Base-by-base conservation (phyloP, 495 filamentous ascomycete genomes). In the Penicillium samsonianum region DNA sequence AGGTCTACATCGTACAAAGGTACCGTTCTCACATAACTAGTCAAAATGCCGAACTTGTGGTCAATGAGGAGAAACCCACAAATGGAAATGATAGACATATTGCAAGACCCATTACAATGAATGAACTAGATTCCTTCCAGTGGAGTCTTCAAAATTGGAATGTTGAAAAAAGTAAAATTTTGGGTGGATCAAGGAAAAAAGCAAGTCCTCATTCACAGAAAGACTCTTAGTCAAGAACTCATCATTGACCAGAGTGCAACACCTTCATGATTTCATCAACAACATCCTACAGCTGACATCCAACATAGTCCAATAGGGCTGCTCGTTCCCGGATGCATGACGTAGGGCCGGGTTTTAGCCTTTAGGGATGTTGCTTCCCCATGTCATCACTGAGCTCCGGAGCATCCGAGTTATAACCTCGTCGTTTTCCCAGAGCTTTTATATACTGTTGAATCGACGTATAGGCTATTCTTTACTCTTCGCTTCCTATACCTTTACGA, bases 371-470 rank as follows among this genome's bases (percentile, higher is more conserved):
- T 35, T 50, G 28, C 57, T 50, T 51, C 57, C 61, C 47, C 55
- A 67, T 65, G 68, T 71, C 71, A 73, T 73, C 66, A 62, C 48
- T 46, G 56, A 53, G 40, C 60, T 68, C 68, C 73, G 71, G 58
- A 14, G 50, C 52, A 67, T 68, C 73, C 73, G 73, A 67, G 61
- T 65, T 67, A 62, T 63, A 62, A 58, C 64, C 45, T 53, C 37
- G 44, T 19, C 25, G 28, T 49, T 43, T 23, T 45, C 59, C 63
- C 63, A 59, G 23, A 44, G 22, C 14, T 37, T 7, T 37, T 17
- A n/a, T 38, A 38, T 17, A 38, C 16, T n/a, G 35, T n/a, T 17
- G 35, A 37, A 37, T 37, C 33, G 30, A 33, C 30, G 4, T 38
- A 17, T 17, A 38, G n/a, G n/a, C 2, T 38, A 9, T 17, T 38